Evolutionary conservation across 257 asterid species (phyloP), one percentile per base, ranked within the genome.

Genomic region (Nicotiana knightiana): DNA sequence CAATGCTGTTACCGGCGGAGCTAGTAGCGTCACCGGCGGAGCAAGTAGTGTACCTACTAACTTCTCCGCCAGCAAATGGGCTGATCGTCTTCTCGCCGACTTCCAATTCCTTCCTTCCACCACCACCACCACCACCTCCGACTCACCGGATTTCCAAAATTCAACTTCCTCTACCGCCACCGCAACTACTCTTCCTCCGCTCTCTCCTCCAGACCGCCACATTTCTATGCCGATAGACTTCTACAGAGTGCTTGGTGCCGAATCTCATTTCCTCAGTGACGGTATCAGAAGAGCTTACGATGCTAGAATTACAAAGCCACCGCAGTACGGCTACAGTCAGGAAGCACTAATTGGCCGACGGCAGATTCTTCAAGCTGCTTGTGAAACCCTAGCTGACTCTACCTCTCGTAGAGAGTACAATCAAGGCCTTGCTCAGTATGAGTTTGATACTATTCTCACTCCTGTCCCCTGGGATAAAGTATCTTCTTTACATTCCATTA

Each of bases 401-500:
- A 84, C 90, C 28, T 92, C 98, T 17, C 90, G 99, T 32, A 85
- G 98, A 81, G 98, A 96, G 67, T 94, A 96, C 83, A 94, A 94
- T 82, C 90, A 89, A 67, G 91, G 97, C 7, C 97, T 96, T 18
- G 92, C 94, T 0, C 91, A 90, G 67, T 93, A 94, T 83, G 98
- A 96, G 67, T 91, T 86, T 62, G 96, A 90, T 82, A 90, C 96
- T 48, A 66, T 92, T 85, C 86, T 92, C 83, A 93, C 98, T 82
- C 86, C 93, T 86, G 97, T 96, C 73, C 99, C 99, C 7, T 93
- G 97, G 97, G 99, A 94, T 85, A 96, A 96, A 97, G 99, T 96
- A 68, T 71, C 43, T 11, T 28, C 32, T 10, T 13, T 35, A 1
- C 66, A 63, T 63, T 18, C 39, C 46, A 67, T 24, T 46, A 24